Percentiles rank a stretch among this genome's conserved stretches.
These are phyloP conservation scores for Chrysoporthe deuterocubensis DNA, from an alignment of 2,329 filamentous ascomycete species.

Conservation along the genomic window DNA sequence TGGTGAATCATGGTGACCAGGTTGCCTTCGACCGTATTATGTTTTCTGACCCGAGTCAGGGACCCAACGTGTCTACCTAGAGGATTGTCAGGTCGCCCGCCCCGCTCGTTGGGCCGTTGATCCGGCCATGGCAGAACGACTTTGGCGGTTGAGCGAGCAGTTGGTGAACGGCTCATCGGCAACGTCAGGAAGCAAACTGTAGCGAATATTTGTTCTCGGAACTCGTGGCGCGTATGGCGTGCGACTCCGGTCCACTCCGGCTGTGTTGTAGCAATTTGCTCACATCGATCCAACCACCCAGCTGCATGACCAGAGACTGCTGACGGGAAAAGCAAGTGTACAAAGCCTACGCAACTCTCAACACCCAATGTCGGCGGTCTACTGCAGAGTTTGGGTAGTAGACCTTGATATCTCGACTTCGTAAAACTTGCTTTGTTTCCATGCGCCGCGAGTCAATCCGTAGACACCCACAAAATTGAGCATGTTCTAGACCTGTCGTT, in stretches of 20 bases:
- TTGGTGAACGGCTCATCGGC: constrained; percentile 6
- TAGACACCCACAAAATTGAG: neutral
- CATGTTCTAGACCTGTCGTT: neutral
- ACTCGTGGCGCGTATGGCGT: constrained; percentile 3
- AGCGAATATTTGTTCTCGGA: constrained; percentile 15
- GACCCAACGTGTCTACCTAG: constrained; percentile 11
- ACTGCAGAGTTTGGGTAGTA: neutral
- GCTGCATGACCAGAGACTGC: neutral
- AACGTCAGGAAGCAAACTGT: constrained; percentile 18
- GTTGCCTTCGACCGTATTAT: neutral
- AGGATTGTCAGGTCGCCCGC: constrained; percentile 11
- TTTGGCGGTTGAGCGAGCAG: constrained; percentile 25
- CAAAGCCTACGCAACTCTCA: constrained; percentile 10
- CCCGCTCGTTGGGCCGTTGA: constrained; percentile 10
- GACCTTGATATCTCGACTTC: neutral
- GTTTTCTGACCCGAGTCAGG: constrained; percentile 7
- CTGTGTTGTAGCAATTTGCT: neutral
- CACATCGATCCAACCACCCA: neutral
- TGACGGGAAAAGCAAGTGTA: neutral
- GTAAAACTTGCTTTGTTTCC: neutral
- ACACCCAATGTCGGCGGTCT: neutral
- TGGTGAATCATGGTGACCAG: neutral
- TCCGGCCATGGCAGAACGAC: constrained; percentile 11
- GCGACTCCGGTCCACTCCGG: constrained; percentile 24
- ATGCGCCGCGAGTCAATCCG: neutral